A percentile compares a stretch with the other conserved stretches of the same genome.
These are phyloP conservation scores for Pyrrhoderma lamaoense DNA, from an alignment of 1,284 basidiomycete species.

Conservation along the genomic window DNA sequence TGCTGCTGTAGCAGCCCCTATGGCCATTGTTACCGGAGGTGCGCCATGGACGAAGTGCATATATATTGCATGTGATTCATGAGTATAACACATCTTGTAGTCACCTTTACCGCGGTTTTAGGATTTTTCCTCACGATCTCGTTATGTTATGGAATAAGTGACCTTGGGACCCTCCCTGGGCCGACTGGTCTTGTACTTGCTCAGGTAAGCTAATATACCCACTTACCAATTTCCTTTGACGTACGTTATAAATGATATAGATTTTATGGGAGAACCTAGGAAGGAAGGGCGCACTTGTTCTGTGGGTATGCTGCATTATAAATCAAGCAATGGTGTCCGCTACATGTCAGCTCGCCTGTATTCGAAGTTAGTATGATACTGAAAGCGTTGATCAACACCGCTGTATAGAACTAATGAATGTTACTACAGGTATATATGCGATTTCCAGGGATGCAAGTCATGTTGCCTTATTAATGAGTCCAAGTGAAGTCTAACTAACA, in stretches of 20 bases:
- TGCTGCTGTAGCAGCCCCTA: slow-evolving; percentile 20
- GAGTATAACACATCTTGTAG: neutral
- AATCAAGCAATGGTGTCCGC: slow-evolving; percentile 20
- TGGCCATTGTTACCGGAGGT: slow-evolving; percentile 21
- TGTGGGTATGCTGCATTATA: slow-evolving; percentile 22
- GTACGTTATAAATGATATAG: slow-evolving; percentile 2
- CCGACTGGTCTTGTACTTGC: slow-evolving; percentile 21
- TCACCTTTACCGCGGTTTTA: slow-evolving; percentile 17
- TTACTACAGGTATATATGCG: slow-evolving; percentile 19
- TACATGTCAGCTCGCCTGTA: slow-evolving; percentile 21
- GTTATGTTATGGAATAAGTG: slow-evolving; percentile 21
- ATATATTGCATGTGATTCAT: too few species aligned
- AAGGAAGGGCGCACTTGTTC: slow-evolving; percentile 18
- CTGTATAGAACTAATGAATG: too few species aligned
- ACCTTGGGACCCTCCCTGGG: slow-evolving; percentile 19
- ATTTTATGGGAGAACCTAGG: slow-evolving; percentile 23
- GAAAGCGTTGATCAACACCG: too few species aligned
- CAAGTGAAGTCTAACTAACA: neutral
- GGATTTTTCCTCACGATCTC: slow-evolving; percentile 21
- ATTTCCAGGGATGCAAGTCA: slow-evolving; percentile 20
- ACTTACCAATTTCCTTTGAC: neutral
- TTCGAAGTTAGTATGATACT: slow-evolving; percentile 15
- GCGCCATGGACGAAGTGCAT: too few species aligned
- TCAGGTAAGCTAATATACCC: slow-evolving; percentile 12
- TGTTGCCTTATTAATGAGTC: neutral